Base-by-base conservation (phyloP, 2,329 filamentous ascomycete species). In the Orbilia oligospora region DNA sequence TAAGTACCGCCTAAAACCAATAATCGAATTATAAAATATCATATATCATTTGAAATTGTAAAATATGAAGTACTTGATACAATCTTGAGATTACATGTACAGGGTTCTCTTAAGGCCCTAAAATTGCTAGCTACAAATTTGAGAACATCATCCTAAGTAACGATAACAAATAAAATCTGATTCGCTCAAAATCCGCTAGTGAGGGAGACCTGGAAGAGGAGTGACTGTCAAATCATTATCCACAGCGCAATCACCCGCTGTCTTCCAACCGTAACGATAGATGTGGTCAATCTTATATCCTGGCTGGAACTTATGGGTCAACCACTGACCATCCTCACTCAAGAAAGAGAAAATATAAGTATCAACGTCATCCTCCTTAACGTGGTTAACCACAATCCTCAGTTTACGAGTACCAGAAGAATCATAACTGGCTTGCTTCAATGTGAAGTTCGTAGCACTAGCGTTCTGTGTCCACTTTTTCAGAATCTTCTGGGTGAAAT, bases 271-370 rank as follows among this genome's bases (percentile, higher is more conserved):
- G 12, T 41, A 41, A 61, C 33, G 33, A 12, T 61, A 61, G 2
- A 61, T 1, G 5, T 61, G 33, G 3, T 24, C 22, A 4, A 61
- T 61, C 33, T 41, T n/a, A 14, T 61, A 44, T 6, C 56, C 56
- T 3, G 56, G 56, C 6, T 38, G 16, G 20, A 41, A 61, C 14
- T 44, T 61, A n/a, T 61, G 56, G 10, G 18, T 61, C 56, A 41
- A 41, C 56, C 56, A 61, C 9, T 61, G 56, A 5, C 36, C 36
- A 8, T 41, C 36, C 24, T 41, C 33, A 5, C 36, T 12, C 20
- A 61, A 44, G 36, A 61, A 61, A 1, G 56, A 61, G 8, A 61
- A 61, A 14, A 61, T n/a, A 44, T 61, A 61, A n/a, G 56, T 61
- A 20, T 61, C 33, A 1, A 22, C 48, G 5, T 8, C 48, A 20